Conservation (phyloP, 2,329 filamentous ascomycete genomes). For the Tolypocladium cylindrosporum region DNA sequence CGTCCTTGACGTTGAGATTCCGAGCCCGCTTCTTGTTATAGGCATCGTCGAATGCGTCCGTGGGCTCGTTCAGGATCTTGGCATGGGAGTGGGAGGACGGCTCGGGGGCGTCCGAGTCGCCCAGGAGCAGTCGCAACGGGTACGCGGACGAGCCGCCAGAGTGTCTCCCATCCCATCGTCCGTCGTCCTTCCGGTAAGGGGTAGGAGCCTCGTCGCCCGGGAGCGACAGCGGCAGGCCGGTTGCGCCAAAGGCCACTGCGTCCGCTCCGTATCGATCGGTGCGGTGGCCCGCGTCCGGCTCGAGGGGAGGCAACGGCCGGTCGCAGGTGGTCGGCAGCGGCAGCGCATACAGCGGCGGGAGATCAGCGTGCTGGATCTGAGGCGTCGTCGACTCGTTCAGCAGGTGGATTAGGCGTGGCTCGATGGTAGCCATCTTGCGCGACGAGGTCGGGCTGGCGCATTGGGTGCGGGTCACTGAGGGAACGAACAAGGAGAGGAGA, state of each 20-base stretch:
- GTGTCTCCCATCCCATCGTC: conserved; percentile 13
- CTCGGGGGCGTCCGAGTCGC: conserved; percentile 26
- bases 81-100: conserved; percentile 30
- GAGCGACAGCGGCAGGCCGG: conserved; percentile 8
- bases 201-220: conserved; percentile 9
- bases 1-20: conserved; percentile 41
- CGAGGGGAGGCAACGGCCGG: conserved; percentile 40
- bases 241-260: conserved; percentile 3
- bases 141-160: conserved; percentile 16
- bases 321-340: conserved; percentile 32
- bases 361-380: conserved; percentile 37
- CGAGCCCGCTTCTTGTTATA: conserved; percentile 46
- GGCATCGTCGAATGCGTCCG: conserved; percentile 32
- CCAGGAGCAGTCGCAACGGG: conserved; percentile 30
- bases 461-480: conserved; percentile 14
- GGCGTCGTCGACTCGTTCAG: conserved; percentile 47
- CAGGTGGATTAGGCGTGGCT: conserved; percentile 56
- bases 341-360: conserved; percentile 43
- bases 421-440: conserved; percentile 52
- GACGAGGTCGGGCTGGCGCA: conserved; percentile 13
- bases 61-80: conserved; percentile 35
- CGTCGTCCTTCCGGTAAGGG: conserved; percentile 12
- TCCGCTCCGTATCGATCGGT: conserved; percentile 22
- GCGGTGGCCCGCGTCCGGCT: conserved; percentile 35
- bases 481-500: neutral